These are phyloP conservation scores for Arabidopsis lyrata DNA, from an alignment of 441 rosid species.

Conservation along the genomic window DNA sequence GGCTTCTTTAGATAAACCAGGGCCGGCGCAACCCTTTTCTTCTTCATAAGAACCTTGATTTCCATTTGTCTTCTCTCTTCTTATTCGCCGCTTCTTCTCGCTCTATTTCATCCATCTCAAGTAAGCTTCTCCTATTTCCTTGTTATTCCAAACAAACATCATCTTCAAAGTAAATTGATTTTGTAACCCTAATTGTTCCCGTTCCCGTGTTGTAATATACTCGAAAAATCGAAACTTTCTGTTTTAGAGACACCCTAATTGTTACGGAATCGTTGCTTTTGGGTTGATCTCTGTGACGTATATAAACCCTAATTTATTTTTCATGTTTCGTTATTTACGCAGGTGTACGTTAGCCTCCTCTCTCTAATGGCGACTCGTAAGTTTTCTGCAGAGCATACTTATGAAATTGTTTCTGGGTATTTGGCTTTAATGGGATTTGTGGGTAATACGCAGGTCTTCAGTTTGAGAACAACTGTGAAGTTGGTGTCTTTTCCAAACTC, in stretches of 20 bases:
- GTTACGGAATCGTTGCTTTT: not conserved
- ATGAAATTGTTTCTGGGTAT: not conserved
- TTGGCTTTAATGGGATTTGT: not conserved
- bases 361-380: conserved; percentile 41
- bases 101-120: conserved; percentile 2
- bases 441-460: conserved; percentile 65
- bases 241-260: conserved; percentile 9
- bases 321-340: not conserved
- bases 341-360: conserved; percentile 27
- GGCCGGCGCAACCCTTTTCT: conserved; percentile 40
- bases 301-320: conserved; percentile 22
- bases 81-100: not conserved
- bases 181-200: conserved; percentile 9
- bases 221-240: conserved; percentile 6
- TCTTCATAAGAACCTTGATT: conserved; percentile 6
- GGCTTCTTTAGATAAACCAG: conserved; percentile 7
- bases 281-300: not conserved
- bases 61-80: too few species aligned
- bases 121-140: conserved; percentile 20
- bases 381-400: conserved; percentile 11
- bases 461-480: conserved; percentile 91
- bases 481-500: conserved; percentile 96
- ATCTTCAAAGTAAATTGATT: not conserved
- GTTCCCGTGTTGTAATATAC: not conserved
- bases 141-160: not conserved